Base-by-base conservation (phyloP, 2,329 filamentous ascomycete genomes). In the Chaetoscypha palmicola region DNA sequence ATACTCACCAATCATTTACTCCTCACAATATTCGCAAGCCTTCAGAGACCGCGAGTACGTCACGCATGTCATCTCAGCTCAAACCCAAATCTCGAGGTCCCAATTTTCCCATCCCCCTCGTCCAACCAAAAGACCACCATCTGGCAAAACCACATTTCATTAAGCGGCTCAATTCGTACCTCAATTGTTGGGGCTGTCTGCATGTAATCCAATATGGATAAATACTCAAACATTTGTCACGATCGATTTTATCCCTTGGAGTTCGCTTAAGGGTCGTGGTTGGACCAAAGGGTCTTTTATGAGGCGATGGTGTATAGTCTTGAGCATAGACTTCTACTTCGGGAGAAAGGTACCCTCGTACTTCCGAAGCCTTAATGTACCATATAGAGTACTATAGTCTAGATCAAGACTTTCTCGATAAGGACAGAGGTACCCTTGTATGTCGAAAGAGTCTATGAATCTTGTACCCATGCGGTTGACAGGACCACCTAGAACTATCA, bases 151-250 rank as follows among this genome's bases (percentile, higher is more conserved):
- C n/a, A 20, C 7, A 14, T 16, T 24, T 23, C 17, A 36, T 17
- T 23, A 34, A 36, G 32, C 24, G 41, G 41, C 41, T 43, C 33
- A 43, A 43, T 37, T 38, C 14, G 9, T 30, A 21, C 16, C 16
- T 26, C 11, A 43, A 17, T 9, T 11, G 17, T 10, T 24, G 8
- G 12, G 9, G 12, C 31, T 23, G 4, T 19, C 24, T n/a, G 38
- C 38, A 32, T 22, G 26, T 22, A 21, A 30, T 28, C 24, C 22
- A 43, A 17, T 43, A 38, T 43, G 41, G 41, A 26, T 43, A 43
- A 43, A 43, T n/a, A 4, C 31, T 4, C 28, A 5, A 38, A 14
- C 23, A 43, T 43, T 43, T 43, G 41, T 43, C 34, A 43, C n/a
- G 12, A 32, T 43, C 19, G 3, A 12, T 14, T 38, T 43, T 38